Conservation (phyloP, 345 rosid genomes). For the Populus davidiana region DNA sequence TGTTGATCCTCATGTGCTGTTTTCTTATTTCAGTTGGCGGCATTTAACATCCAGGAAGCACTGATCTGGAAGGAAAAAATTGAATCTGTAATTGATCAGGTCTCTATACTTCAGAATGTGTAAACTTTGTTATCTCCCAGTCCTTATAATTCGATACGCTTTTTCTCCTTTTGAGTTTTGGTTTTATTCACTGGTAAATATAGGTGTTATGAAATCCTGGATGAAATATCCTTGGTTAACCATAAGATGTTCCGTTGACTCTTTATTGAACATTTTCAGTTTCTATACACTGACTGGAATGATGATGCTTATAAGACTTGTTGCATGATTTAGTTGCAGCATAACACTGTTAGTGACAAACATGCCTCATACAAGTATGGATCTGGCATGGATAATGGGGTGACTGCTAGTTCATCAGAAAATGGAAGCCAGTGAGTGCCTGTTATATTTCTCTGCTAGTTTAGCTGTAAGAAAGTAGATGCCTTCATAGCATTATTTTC, state of each 20-base stretch:
- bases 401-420: too few relatives aligned
- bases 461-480: too few relatives aligned
- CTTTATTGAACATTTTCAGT: not conserved
- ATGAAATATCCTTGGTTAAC: not conserved
- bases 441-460: too few relatives aligned
- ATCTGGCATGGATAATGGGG: too few relatives aligned
- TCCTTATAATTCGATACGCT: too few relatives aligned
- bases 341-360: too few relatives aligned
- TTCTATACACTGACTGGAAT: too few relatives aligned
- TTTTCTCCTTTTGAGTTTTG: not conserved
- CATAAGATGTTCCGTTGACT: not conserved
- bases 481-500: too few relatives aligned
- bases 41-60: conserved; percentile 97
- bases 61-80: conserved; percentile 88
- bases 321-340: too few relatives aligned
- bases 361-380: too few relatives aligned
- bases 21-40: conserved; percentile 70
- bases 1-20: not conserved
- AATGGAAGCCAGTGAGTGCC: too few relatives aligned
- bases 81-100: conserved; percentile 92
- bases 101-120: conserved; percentile 23
- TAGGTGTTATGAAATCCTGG: not conserved
- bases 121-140: not conserved
- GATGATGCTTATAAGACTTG: too few relatives aligned
- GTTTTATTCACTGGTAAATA: not conserved